Percentiles rank a stretch among this genome's conserved stretches.
Evolutionary conservation across 257 asterid species (phyloP).

Genomic region (Agastache rugosa): DNA sequence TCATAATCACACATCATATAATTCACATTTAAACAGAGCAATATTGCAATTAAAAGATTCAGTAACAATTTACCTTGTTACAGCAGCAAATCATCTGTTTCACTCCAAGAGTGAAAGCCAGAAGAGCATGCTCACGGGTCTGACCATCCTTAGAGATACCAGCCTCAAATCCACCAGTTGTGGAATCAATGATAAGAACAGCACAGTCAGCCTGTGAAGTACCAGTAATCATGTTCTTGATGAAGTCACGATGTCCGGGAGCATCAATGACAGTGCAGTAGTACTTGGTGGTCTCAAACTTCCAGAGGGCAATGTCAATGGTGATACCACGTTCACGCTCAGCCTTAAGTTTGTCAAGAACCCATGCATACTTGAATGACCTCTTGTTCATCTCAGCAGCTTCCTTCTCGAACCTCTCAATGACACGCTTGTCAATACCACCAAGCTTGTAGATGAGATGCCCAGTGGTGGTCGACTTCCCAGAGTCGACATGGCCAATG

Average conservation of each 20-base stretch:
- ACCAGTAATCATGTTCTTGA: slow-evolving; percentile 67
- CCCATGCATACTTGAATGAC: slow-evolving; percentile 85
- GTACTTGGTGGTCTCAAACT: slow-evolving; percentile 89
- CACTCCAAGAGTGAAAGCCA: slow-evolving; percentile 86
- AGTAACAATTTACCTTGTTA: slow-evolving; percentile 51
- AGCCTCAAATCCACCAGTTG: slow-evolving; percentile 89
- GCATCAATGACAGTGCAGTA: slow-evolving; percentile 90
- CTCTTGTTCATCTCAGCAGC: slow-evolving; percentile 90
- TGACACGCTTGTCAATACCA: slow-evolving; percentile 66
- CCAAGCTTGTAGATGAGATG: slow-evolving; percentile 65
- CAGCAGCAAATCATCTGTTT: slow-evolving; percentile 85
- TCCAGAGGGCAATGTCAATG: slow-evolving; percentile 86
- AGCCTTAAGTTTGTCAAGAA: slow-evolving; percentile 88
- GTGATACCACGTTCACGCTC: slow-evolving; percentile 93
- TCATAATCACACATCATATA: not conserved
- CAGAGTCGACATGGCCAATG: slow-evolving; percentile 62
- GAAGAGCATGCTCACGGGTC: slow-evolving; percentile 84
- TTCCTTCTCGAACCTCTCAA: slow-evolving; percentile 71
- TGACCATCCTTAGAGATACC: slow-evolving; percentile 92
- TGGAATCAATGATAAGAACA: slow-evolving; percentile 79
- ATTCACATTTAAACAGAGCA: not conserved
- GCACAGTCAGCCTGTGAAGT: slow-evolving; percentile 91
- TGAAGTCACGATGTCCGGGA: slow-evolving; percentile 81
- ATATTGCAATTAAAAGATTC: not conserved
- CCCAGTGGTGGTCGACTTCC: slow-evolving; percentile 61